Evolutionary conservation across 2,329 filamentous ascomycete species (phyloP).

Genomic region (Aaosphaeria arxii): DNA sequence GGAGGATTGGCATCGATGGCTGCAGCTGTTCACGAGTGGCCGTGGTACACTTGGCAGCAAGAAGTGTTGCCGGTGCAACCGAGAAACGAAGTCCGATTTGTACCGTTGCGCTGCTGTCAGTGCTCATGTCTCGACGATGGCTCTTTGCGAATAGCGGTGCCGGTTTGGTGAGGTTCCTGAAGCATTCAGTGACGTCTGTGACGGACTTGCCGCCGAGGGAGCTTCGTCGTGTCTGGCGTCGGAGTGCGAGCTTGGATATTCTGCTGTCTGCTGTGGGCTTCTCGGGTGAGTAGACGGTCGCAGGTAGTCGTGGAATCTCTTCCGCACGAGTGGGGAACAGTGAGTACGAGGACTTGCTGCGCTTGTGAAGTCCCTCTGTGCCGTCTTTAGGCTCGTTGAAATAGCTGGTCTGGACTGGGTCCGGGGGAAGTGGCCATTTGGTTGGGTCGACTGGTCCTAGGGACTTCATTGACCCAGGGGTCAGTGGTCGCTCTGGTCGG

Average conservation of each 20-base stretch:
- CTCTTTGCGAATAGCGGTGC: conserved; percentile 38
- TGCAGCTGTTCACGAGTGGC: conserved; percentile 12
- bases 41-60: conserved; percentile 25
- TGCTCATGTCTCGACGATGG: conserved; percentile 58
- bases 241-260: conserved; percentile 28
- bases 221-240: conserved; percentile 29
- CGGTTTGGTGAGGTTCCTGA: conserved; percentile 34
- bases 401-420: conserved; percentile 15
- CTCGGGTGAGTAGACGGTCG: conserved; percentile 35
- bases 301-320: conserved; percentile 37
- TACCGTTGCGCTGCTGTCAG: conserved; percentile 65
- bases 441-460: conserved; percentile 29
- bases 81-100: conserved; percentile 70
- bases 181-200: conserved; percentile 37
- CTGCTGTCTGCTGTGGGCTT: conserved; percentile 14
- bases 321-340: conserved; percentile 39
- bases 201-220: conserved; percentile 25
- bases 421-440: conserved; percentile 36
- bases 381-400: conserved; percentile 17
- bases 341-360: conserved; percentile 34
- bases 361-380: conserved; percentile 15
- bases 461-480: conserved; percentile 24
- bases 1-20: conserved; percentile 11
- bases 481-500: conserved; percentile 28
- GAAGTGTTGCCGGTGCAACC: conserved; percentile 37